Evolutionary conservation across 148 eudicot species (phyloP), one percentile per base, ranked within the genome.

Genomic region (Chenopodium suecicum): DNA sequence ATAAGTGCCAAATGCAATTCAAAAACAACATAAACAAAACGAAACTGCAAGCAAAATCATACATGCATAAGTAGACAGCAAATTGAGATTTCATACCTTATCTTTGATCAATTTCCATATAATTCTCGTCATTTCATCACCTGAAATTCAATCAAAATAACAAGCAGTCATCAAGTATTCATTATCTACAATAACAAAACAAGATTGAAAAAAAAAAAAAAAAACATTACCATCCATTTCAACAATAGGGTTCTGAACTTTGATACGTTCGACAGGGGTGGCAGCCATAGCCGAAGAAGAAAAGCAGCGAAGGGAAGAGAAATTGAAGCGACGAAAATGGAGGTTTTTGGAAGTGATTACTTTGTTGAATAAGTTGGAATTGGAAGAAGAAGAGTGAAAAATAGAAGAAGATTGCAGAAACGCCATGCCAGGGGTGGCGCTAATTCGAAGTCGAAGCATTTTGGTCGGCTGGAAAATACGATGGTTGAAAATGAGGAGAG

Each of bases 191-290:
- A 37, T 5, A 4, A 41, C 44, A 41, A 41, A 41, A 41, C 7
- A 41, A 3, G 7, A 37, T 41, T 41, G 44, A 14, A 32, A 58
- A 29, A 32, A 32, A 23, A 32, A 32, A 23, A 10, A 2, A 4
- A 23, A 11, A 8, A 25, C 46, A 54, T 7, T 81, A 94, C 98
- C 98, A 41, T 94, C 98, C 98, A 94, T 94, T 86, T 94, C 98
- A 34, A 94, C 98, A 77, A 94, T 90, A 74, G 98, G 98, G 88
- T 92, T 92, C 74, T 87, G 86, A 27, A 94, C 98, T 82, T 88
- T 90, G 90, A 94, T 94, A 54, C 81, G 83, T n/a, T 81, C 69
- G 17, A 76, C 0, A 27, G 83, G 79, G 16, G 27, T 73, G 20
- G 79, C 32, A 20, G 82, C 47, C 67, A 75, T 41, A 14, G 81